phyloP scores from a whole-genome alignment of 1,284 basidiomycete genomes.

The Anthracocystis walkeri region DNA sequence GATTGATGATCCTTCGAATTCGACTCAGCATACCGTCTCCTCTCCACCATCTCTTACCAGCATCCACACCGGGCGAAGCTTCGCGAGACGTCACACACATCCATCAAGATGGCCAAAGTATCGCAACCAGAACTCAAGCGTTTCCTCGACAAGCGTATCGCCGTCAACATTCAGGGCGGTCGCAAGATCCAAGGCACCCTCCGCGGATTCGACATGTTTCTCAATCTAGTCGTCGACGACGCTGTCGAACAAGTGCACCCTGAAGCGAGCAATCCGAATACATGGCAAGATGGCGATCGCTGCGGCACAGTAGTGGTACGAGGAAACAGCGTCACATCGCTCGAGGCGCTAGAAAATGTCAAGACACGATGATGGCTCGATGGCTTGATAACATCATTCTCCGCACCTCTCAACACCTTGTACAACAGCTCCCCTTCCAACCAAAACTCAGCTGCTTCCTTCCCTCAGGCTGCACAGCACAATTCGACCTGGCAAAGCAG shows the following conservation, averaged over 20 bases:
- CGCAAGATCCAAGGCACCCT: constrained; percentile 95
- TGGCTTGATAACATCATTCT: background rate
- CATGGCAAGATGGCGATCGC: constrained; percentile 59
- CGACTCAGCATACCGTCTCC: background rate
- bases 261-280: constrained; percentile 71
- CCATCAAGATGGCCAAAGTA: constrained; percentile 61
- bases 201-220: constrained; percentile 97
- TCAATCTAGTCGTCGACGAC: constrained; percentile 97
- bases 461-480: background rate
- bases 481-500: background rate
- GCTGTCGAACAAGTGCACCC: constrained; percentile 83
- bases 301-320: constrained; percentile 68
- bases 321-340: constrained; percentile 67
- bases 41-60: background rate
- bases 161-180: constrained; percentile 93
- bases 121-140: constrained; percentile 68
- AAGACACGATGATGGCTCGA: constrained; percentile 46
- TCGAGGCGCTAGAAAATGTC: constrained; percentile 66
- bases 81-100: background rate
- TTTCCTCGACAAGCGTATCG: constrained; percentile 99
- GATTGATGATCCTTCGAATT: background rate
- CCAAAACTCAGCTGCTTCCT: background rate
- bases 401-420: background rate
- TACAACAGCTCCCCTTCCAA: background rate
- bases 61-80: background rate